phyloP scores from a whole-genome alignment of 192 early-diverging fungal genomes.

The Coemansia aciculifera region DNA sequence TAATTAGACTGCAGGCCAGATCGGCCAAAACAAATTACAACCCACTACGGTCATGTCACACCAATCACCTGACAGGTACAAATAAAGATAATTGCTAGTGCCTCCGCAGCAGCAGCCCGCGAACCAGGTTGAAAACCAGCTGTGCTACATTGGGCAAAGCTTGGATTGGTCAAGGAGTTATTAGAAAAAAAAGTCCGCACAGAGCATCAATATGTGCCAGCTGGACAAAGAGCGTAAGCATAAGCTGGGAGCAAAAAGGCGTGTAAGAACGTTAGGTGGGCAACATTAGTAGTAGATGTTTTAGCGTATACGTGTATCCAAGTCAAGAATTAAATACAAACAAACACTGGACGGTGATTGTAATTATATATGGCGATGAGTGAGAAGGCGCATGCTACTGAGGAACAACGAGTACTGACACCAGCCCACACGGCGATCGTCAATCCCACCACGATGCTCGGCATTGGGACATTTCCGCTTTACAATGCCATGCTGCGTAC shows the following conservation, averaged over 20 bases:
- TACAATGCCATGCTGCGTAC: background rate
- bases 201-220: background rate
- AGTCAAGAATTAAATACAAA: background rate
- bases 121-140: background rate
- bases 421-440: background rate
- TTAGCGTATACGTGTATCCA: background rate
- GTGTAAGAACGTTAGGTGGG: background rate
- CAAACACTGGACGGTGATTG: background rate
- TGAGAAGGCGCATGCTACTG: background rate
- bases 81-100: background rate
- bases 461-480: conserved; percentile 1
- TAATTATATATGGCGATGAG: background rate
- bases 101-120: background rate
- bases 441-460: background rate
- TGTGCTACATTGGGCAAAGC: background rate
- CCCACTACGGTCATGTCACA: background rate
- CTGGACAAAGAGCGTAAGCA: background rate
- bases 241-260: no score
- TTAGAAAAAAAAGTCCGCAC: background rate
- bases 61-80: background rate
- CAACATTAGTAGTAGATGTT: background rate
- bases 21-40: background rate
- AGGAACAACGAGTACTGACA: background rate
- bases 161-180: background rate
- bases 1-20: background rate